Conservation (phyloP, 2,329 filamentous ascomycete species). For the Colletotrichum caudatum region DNA sequence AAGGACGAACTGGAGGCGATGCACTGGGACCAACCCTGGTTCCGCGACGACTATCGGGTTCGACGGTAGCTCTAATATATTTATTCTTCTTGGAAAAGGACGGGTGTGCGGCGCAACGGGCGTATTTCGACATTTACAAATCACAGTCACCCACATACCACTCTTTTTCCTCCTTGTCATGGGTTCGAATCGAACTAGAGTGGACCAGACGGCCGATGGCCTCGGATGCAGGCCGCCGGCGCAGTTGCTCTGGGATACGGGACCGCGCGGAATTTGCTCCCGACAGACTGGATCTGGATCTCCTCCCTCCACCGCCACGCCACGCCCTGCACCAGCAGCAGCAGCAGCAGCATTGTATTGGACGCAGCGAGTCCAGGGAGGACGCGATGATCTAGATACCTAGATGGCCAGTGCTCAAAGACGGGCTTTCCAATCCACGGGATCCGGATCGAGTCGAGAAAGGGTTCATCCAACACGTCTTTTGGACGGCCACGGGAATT, state of each 20-base stretch:
- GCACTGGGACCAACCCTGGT: background rate
- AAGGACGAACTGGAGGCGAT: background rate
- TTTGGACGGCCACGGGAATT: background rate
- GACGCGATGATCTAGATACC: slow-evolving; percentile 11
- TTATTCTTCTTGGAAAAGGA: background rate
- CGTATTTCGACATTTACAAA: background rate
- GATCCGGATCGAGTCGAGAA: slow-evolving; percentile 14
- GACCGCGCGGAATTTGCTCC: slow-evolving; percentile 3
- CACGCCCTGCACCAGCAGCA: slow-evolving; percentile 3
- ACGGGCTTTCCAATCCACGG: slow-evolving; percentile 38
- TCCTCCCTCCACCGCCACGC: slow-evolving; percentile 22
- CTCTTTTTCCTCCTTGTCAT: background rate
- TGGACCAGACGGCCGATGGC: too few relatives aligned
- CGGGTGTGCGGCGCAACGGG: background rate
- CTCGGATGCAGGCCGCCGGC: too few relatives aligned
- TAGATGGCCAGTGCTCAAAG: slow-evolving; percentile 26
- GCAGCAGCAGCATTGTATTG: too few relatives aligned
- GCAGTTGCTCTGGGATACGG: too few relatives aligned
- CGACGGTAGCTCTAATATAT: background rate
- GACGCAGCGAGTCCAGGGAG: slow-evolving; percentile 22
- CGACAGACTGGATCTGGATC: slow-evolving; percentile 17
- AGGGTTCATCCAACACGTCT: background rate
- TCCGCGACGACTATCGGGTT: slow-evolving; percentile 3
- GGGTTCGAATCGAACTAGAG: too few relatives aligned
- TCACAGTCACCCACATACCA: background rate